Conservation (phyloP, 2,329 filamentous ascomycete species). For the Pseudopithomyces chartarum region DNA sequence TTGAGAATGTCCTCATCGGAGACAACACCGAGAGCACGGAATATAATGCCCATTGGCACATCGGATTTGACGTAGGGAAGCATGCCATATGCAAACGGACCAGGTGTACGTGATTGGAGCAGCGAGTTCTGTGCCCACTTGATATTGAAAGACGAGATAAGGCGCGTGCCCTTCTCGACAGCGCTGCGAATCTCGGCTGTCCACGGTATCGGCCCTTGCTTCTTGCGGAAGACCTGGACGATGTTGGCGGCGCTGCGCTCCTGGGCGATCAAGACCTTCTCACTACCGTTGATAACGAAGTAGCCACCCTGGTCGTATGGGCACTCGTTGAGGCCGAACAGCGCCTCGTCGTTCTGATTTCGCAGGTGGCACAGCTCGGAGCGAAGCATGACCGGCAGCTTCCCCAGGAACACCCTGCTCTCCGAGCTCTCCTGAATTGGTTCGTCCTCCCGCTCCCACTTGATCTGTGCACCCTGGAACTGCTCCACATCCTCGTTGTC, state of each 20-base stretch:
- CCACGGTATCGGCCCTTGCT: constrained; percentile 90
- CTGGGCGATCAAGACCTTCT: constrained; percentile 97
- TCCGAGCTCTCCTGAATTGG: constrained; percentile 56
- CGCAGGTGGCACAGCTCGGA: constrained; percentile 92
- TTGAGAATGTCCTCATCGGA: constrained; percentile 98
- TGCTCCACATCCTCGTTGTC: constrained; percentile 62
- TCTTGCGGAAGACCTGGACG: constrained; percentile 98
- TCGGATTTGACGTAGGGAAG: constrained; percentile 94
- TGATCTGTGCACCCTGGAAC: constrained; percentile 44
- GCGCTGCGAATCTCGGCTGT: constrained; percentile 96
- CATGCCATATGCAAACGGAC: constrained; percentile 86
- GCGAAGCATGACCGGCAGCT: constrained; percentile 97
- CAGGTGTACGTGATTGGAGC: constrained; percentile 76
- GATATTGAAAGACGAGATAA: constrained; percentile 90
- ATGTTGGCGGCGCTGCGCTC: constrained; percentile 98
- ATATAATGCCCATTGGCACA: constrained; percentile 92
- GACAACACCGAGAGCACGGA: constrained; percentile 92
- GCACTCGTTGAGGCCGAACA: constrained; percentile 94
- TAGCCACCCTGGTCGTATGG: constrained; percentile 98
- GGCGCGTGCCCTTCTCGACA: constrained; percentile 90
- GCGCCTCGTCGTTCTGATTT: constrained; percentile 78
- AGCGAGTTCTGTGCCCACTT: constrained; percentile 90
- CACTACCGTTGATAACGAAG: constrained; percentile 98
- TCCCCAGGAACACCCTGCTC: constrained; percentile 87
- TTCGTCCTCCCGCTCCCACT: constrained; percentile 57